phyloP scores from a whole-genome alignment of 352 stramenopile genomes.

The Globisporangium orthogonon region DNA sequence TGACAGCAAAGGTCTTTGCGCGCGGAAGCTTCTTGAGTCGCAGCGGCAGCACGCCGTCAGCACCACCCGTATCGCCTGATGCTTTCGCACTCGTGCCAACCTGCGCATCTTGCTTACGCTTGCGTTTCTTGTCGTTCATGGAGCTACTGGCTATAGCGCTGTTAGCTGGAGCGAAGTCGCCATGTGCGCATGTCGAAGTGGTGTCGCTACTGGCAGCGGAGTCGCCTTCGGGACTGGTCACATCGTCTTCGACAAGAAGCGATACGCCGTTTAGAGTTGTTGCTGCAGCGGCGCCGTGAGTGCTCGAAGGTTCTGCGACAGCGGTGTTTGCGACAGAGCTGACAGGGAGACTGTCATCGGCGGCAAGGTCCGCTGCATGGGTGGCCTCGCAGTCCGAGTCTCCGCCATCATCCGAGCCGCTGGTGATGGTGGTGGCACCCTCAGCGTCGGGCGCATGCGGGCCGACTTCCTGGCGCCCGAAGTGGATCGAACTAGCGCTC shows the following conservation, averaged over 20 bases:
- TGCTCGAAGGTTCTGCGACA: neutral
- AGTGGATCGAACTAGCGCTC: neutral
- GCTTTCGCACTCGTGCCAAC: neutral
- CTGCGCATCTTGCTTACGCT: neutral
- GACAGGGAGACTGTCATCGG: neutral
- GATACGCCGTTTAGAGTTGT: neutral
- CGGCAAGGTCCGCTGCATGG: neutral
- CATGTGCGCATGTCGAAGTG: neutral
- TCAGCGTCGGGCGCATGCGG: slow-evolving; percentile 1
- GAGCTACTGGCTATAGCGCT: neutral
- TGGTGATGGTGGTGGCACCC: neutral
- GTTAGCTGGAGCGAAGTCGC: neutral
- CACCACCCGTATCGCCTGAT: neutral
- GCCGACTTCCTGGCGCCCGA: neutral
- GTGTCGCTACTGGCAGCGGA: neutral
- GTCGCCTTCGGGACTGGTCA: neutral
- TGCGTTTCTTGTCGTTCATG: slow-evolving; percentile 8
- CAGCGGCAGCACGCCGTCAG: slow-evolving; percentile 6
- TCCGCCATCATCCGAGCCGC: slow-evolving; percentile 4
- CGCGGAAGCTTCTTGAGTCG: slow-evolving; percentile 7
- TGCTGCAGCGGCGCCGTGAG: neutral
- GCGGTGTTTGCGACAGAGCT: neutral
- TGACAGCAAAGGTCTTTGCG: neutral
- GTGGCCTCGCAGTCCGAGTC: neutral
- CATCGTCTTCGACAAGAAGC: neutral